phyloP scores from a whole-genome alignment of 2,329 filamentous ascomycete species.

The Claviceps quebecensis region DNA sequence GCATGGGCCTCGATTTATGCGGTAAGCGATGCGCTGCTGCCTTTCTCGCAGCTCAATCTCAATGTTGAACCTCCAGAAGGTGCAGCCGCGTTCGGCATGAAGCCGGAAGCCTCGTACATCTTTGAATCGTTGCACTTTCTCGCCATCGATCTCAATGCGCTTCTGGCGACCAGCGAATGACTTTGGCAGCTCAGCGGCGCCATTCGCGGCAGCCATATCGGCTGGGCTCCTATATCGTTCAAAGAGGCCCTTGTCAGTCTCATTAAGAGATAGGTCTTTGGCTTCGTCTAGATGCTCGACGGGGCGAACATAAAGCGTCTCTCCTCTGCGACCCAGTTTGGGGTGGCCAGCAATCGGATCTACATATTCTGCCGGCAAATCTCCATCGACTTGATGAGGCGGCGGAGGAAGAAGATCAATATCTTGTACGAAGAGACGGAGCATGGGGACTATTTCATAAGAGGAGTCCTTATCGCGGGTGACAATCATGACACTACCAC shows the following conservation, averaged over 20 bases:
- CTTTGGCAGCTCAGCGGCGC: slow-evolving; percentile 33
- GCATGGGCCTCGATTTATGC: slow-evolving; percentile 82
- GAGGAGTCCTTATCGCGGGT: slow-evolving; percentile 73
- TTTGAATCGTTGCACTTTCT: slow-evolving; percentile 66
- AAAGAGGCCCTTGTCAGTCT: slow-evolving; percentile 73
- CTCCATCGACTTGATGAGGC: slow-evolving; percentile 49
- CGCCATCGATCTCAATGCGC: slow-evolving; percentile 53
- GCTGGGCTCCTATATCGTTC: slow-evolving; percentile 47
- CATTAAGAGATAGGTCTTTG: slow-evolving; percentile 63
- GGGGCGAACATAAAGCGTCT: slow-evolving; percentile 76
- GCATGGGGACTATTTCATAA: slow-evolving; percentile 62
- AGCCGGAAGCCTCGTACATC: slow-evolving; percentile 73
- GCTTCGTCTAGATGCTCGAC: slow-evolving; percentile 74
- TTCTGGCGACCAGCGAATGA: slow-evolving; percentile 41
- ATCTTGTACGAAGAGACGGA: slow-evolving; percentile 77
- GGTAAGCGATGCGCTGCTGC: slow-evolving; percentile 83
- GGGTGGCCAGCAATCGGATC: slow-evolving; percentile 80
- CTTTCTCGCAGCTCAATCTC: slow-evolving; percentile 70
- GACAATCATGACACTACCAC: slow-evolving; percentile 90
- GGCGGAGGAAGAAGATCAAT: slow-evolving; percentile 71
- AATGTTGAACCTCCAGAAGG: slow-evolving; percentile 95
- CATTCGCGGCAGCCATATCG: slow-evolving; percentile 28
- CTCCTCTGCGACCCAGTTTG: slow-evolving; percentile 71
- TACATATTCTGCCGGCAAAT: slow-evolving; percentile 67
- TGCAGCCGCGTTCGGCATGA: slow-evolving; percentile 73